Percentiles rank a stretch among this genome's conserved stretches.
Conservation (phyloP, 257 asterid genomes). For the Nicotiana sylvestris region DNA sequence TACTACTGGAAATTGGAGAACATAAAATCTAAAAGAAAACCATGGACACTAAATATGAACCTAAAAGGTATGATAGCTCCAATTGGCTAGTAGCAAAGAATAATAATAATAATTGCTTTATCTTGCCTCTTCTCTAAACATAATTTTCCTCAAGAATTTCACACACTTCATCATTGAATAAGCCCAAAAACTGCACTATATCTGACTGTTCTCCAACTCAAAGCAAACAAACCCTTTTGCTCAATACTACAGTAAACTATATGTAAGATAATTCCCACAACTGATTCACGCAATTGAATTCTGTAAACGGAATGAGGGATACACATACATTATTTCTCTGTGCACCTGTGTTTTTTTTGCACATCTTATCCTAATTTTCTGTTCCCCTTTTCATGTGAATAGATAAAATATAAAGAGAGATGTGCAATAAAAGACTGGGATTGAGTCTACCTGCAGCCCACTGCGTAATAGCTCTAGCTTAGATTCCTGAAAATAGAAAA, state of each 20-base stretch:
- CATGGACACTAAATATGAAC: background rate
- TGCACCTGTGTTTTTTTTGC: background rate
- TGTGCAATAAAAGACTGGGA: background rate
- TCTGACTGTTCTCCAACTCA: conserved; percentile 1
- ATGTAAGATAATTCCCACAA: background rate
- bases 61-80: background rate
- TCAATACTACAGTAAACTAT: background rate
- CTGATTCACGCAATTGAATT: background rate
- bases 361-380: background rate
- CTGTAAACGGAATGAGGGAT: background rate
- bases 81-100: background rate
- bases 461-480: conserved; percentile 60
- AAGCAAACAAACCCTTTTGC: background rate
- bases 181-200: background rate
- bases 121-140: background rate
- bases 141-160: background rate
- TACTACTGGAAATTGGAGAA: background rate
- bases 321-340: background rate
- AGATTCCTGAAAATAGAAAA: conserved; percentile 60
- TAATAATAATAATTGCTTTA: too few relatives aligned
- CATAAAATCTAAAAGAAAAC: background rate
- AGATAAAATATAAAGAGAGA: background rate
- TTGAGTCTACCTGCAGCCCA: conserved; percentile 53
- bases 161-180: background rate
- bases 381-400: background rate